These are phyloP conservation scores for Penicillium sp. DNA, from an alignment of 2,329 filamentous ascomycete genomes.

Conservation along the genomic window DNA sequence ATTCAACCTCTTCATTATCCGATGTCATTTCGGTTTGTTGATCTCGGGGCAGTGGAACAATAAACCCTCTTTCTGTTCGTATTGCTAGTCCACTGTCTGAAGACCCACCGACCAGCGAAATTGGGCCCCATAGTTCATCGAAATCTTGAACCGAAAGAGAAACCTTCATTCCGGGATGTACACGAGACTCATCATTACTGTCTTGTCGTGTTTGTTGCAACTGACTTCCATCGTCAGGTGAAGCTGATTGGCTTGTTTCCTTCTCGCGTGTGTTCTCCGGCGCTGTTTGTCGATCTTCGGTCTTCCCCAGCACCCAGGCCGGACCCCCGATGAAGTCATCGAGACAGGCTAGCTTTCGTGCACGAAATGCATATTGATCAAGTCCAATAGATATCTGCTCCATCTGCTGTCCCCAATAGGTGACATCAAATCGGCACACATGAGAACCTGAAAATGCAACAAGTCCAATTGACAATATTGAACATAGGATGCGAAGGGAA, in stretches of 20 bases:
- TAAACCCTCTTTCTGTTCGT: slow-evolving; percentile 12
- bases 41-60: slow-evolving; percentile 5
- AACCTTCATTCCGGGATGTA: neutral
- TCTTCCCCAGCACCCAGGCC: slow-evolving; percentile 5
- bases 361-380: slow-evolving; percentile 1
- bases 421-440: slow-evolving; percentile 11
- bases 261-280: neutral
- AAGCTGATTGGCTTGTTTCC: neutral
- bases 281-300: neutral
- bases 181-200: neutral
- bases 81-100: slow-evolving; percentile 1
- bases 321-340: slow-evolving; percentile 10
- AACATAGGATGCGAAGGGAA: neutral
- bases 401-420: neutral
- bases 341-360: slow-evolving; percentile 9
- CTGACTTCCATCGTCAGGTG: neutral
- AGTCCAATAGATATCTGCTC: neutral
- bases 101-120: slow-evolving; percentile 2
- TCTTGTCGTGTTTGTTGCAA: neutral
- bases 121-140: slow-evolving; percentile 12
- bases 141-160: slow-evolving; percentile 11
- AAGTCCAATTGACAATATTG: slow-evolving; percentile 1
- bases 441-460: slow-evolving; percentile 11
- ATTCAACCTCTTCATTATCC: neutral
- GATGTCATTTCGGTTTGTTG: neutral